These are phyloP conservation scores for Trifolium pratense DNA, from an alignment of 306 rosid species.

Conservation along the genomic window DNA sequence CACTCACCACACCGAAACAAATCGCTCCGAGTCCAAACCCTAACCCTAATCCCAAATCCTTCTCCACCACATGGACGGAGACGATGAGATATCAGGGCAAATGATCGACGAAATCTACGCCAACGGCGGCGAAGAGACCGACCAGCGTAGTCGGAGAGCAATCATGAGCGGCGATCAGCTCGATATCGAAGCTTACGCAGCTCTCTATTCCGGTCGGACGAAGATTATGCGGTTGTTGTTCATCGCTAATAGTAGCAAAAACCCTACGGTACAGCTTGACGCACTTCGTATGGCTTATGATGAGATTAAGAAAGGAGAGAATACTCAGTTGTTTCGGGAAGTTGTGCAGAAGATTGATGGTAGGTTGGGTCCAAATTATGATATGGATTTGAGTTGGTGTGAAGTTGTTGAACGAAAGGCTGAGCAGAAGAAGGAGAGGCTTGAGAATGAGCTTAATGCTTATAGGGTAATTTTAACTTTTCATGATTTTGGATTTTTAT, in stretches of 20 bases:
- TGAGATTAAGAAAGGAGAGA: conserved; percentile 98
- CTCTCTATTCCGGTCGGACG: conserved; percentile 83
- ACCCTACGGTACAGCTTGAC: conserved; percentile 73
- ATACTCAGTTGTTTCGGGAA: conserved; percentile 79
- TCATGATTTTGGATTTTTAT: conserved; percentile 21
- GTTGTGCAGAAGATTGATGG: conserved; percentile 80
- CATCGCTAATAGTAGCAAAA: conserved; percentile 60
- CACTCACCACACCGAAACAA: conserved; percentile 34
- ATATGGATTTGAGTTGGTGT: conserved; percentile 74
- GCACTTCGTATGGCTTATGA: conserved; percentile 96
- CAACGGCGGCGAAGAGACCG: conserved; percentile 70
- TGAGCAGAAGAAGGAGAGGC: conserved; percentile 92
- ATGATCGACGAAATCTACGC: conserved; percentile 87
- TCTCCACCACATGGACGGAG: conserved; percentile 64
- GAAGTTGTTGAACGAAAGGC: conserved; percentile 77
- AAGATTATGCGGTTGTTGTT: conserved; percentile 83
- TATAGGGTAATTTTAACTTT: conserved; percentile 88
- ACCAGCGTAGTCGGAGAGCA: conserved; percentile 60
- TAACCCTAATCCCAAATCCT: conserved; percentile 38
- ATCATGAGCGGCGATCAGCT: conserved; percentile 93
- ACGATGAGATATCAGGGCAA: conserved; percentile 67
- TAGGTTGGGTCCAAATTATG: conserved; percentile 65
- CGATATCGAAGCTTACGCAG: conserved; percentile 88
- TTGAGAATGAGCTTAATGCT: conserved; percentile 94
- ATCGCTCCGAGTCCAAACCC: neutral